A percentile compares a stretch with the other conserved stretches of the same genome.
Evolutionary conservation across 805 yeast species (phyloP).

Genomic region (Cyberlindnera xishuangbannaensis): DNA sequence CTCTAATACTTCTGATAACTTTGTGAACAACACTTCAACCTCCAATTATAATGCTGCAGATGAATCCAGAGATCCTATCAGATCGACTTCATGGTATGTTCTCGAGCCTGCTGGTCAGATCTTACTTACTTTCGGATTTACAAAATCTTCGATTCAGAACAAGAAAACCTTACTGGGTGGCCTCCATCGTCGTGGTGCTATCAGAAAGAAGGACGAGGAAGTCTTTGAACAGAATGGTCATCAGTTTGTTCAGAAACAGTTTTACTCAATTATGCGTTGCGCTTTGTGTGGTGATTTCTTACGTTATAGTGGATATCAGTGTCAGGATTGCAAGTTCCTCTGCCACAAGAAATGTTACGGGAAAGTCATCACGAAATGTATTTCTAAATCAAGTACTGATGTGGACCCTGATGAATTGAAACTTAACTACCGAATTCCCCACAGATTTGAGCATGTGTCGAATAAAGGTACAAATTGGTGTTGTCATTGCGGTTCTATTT

Average conservation of each 20-base stretch:
- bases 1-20: slow-evolving; percentile 22
- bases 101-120: slow-evolving; percentile 95
- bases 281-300: slow-evolving; percentile 95
- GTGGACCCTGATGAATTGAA: slow-evolving; percentile 68
- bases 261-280: slow-evolving; percentile 94
- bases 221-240: slow-evolving; percentile 96
- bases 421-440: slow-evolving; percentile 94
- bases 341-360: slow-evolving; percentile 80
- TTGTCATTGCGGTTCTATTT: slow-evolving; percentile 95
- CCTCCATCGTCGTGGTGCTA: slow-evolving; percentile 95
- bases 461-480: slow-evolving; percentile 99
- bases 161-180: slow-evolving; percentile 49
- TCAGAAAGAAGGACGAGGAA: slow-evolving; percentile 82
- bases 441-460: slow-evolving; percentile 85
- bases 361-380: slow-evolving; percentile 78
- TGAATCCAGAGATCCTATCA: slow-evolving; percentile 28
- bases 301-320: slow-evolving; percentile 79
- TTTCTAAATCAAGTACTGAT: slow-evolving; percentile 68
- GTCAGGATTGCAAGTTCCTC: slow-evolving; percentile 76
- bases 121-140: slow-evolving; percentile 69
- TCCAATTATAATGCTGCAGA: slow-evolving; percentile 1
- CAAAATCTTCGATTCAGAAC: slow-evolving; percentile 52
- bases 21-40: slow-evolving; percentile 15
- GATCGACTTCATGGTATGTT: slow-evolving; percentile 78
- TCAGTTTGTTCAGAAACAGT: slow-evolving; percentile 91